phyloP scores from a whole-genome alignment of 192 early-diverging fungal species.

The Podila horticola region DNA sequence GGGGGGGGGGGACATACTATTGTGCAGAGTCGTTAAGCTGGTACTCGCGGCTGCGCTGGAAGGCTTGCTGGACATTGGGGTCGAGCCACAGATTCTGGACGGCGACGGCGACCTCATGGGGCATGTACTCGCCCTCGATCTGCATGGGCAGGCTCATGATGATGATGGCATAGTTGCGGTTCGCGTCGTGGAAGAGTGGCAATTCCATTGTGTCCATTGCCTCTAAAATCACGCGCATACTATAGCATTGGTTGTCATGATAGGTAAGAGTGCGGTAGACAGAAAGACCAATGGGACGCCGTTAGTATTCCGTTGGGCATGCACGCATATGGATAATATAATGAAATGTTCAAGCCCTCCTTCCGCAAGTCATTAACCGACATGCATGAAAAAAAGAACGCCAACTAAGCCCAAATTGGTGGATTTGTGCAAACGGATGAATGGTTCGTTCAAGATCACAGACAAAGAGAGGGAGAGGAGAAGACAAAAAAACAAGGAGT shows the following conservation, averaged over 20 bases:
- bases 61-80: conserved; percentile 82
- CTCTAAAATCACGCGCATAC: conserved; percentile 95
- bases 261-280: neutral
- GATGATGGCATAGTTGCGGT: conserved; percentile 74
- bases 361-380: too few relatives aligned
- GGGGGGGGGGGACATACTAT: conserved; percentile 70
- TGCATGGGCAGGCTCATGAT: conserved; percentile 86
- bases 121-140: conserved; percentile 91
- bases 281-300: neutral
- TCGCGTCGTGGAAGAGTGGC: conserved; percentile 70
- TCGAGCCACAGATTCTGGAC: conserved; percentile 89
- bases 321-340: too few relatives aligned
- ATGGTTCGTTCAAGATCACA: too few relatives aligned
- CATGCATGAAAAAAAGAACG: too few relatives aligned
- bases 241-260: conserved; percentile 1
- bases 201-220: conserved; percentile 92
- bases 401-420: too few relatives aligned
- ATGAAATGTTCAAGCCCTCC: too few relatives aligned
- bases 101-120: conserved; percentile 80
- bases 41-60: conserved; percentile 87
- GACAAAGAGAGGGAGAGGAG: neutral
- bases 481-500: neutral
- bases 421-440: too few relatives aligned
- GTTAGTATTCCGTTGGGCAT: neutral
- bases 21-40: conserved; percentile 97